These are phyloP conservation scores for Vishniacozyma victoriae DNA, from an alignment of 768 basidiomycete genomes.

Conservation along the genomic window DNA sequence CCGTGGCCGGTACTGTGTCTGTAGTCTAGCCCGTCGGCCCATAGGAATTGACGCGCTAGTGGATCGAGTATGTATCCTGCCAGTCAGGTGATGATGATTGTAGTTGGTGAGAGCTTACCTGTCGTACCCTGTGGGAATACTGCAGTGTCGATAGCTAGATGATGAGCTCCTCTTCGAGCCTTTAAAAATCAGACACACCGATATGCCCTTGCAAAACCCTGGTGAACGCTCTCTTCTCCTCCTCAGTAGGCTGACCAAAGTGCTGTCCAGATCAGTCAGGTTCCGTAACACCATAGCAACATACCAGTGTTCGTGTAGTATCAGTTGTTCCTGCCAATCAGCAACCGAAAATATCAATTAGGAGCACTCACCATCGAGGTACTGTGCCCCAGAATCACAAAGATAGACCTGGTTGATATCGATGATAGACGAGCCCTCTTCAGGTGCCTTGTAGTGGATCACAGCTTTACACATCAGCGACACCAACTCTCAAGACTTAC, in stretches of 20 bases:
- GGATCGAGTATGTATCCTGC: conserved; percentile 55
- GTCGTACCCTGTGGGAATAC: conserved; percentile 63
- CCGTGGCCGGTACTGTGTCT: conserved; percentile 94
- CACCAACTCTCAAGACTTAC: conserved; percentile 50
- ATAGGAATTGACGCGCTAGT: conserved; percentile 23
- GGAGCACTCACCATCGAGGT: conserved; percentile 57
- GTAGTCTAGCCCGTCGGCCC: conserved; percentile 46
- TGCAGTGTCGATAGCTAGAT: conserved; percentile 67
- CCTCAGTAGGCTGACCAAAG: conserved; percentile 74
- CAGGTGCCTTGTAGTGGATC: conserved; percentile 85
- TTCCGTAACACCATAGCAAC: conserved; percentile 16
- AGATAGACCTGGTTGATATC: conserved; percentile 59
- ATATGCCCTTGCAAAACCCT: conserved; percentile 57
- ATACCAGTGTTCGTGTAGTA: conserved; percentile 79
- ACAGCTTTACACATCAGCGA: conserved; percentile 57
- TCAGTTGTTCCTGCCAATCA: conserved; percentile 69
- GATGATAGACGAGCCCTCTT: conserved; percentile 65
- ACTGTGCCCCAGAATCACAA: conserved; percentile 87
- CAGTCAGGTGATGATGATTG: conserved; percentile 47
- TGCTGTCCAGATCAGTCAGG: conserved; percentile 53
- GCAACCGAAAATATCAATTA: conserved; percentile 2
- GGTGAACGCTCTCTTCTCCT: conserved; percentile 83
- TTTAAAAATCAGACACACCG: conserved; percentile 35
- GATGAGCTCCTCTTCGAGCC: background rate
- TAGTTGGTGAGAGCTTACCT: conserved; percentile 49